Evolutionary conservation across 176 grass and related monocot genomes (phyloP).

Genomic region (Oryza meyeriana): DNA sequence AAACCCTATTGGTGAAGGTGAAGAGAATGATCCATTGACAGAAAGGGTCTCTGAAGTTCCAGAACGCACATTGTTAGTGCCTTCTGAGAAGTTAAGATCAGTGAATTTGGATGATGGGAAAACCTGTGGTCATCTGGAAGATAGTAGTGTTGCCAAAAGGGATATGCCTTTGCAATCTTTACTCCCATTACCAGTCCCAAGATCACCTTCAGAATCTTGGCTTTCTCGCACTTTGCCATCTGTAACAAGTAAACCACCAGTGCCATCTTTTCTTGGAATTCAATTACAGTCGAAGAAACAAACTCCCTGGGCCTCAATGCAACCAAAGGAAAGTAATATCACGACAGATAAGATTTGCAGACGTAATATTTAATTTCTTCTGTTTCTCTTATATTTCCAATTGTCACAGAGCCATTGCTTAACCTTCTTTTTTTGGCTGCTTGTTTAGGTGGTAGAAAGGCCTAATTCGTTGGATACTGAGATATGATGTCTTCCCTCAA

Average conservation of each 20-base stretch:
- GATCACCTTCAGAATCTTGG: constrained; percentile 97
- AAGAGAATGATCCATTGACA: background rate
- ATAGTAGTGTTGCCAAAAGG: constrained; percentile 23
- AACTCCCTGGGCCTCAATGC: constrained; percentile 18
- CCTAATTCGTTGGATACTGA: constrained; percentile 41
- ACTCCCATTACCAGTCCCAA: constrained; percentile 69
- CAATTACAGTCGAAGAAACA: constrained; percentile 82
- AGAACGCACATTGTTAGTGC: background rate
- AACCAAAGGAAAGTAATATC: constrained; percentile 43
- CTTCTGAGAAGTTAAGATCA: background rate
- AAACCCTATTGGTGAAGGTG: background rate
- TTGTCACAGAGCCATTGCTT: background rate
- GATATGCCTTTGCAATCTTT: constrained; percentile 42
- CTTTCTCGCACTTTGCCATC: constrained; percentile 82
- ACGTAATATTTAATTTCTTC: constrained; percentile 52
- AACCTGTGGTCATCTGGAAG: constrained; percentile 6
- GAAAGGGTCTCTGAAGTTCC: constrained; percentile 1
- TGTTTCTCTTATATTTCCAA: background rate
- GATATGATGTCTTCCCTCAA: constrained; percentile 43
- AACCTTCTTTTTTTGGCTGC: constrained; percentile 20
- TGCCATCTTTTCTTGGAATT: constrained; percentile 84
- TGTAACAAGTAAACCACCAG: constrained; percentile 54
- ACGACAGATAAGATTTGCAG: constrained; percentile 66
- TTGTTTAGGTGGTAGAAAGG: constrained; percentile 58
- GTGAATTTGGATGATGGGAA: constrained; percentile 32